Percentiles rank a stretch among this genome's conserved stretches.
Evolutionary conservation across 495 filamentous ascomycete genomes (phyloP).

Genomic region (Penicillium silybi): DNA sequence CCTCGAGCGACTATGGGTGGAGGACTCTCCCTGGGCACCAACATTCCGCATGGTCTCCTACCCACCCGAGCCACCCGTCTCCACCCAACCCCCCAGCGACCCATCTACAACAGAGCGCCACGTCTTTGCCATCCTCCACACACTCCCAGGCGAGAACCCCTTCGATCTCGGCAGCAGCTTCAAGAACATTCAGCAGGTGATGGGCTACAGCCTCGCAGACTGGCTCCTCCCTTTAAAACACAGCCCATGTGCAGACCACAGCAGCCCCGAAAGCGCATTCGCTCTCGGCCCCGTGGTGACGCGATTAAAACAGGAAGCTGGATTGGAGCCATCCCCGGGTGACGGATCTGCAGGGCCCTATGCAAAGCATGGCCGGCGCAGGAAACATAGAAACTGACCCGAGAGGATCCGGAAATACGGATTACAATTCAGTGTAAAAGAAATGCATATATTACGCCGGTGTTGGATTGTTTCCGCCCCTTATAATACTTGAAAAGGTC

Average conservation of each 20-base stretch:
- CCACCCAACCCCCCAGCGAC: constrained; percentile 12
- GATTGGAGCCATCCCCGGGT: constrained; percentile 27
- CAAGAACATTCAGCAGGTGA: constrained; percentile 68
- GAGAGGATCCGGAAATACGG: neutral
- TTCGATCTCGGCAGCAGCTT: constrained; percentile 62
- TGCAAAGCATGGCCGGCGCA: neutral
- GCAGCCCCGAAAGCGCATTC: constrained; percentile 42
- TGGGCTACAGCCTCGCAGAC: constrained; percentile 65
- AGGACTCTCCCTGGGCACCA: constrained; percentile 35
- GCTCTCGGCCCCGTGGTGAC: constrained; percentile 49
- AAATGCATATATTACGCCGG: neutral
- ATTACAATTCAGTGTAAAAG: neutral
- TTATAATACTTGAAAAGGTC: neutral
- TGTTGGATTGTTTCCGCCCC: neutral
- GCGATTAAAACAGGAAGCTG: constrained; percentile 46
- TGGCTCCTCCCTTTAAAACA: constrained; percentile 69
- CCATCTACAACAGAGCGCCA: constrained; percentile 35
- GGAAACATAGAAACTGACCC: constrained; percentile 1
- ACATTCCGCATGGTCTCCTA: constrained; percentile 48
- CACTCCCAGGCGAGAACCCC: constrained; percentile 70
- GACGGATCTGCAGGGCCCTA: too few species aligned
- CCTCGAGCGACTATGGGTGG: constrained; percentile 32
- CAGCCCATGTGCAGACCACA: constrained; percentile 59
- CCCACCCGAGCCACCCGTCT: constrained; percentile 23
- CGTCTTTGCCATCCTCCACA: constrained; percentile 73